These are phyloP conservation scores for Actinomortierella wolfii DNA, from an alignment of 371 early-diverging fungal genomes.

Conservation along the genomic window DNA sequence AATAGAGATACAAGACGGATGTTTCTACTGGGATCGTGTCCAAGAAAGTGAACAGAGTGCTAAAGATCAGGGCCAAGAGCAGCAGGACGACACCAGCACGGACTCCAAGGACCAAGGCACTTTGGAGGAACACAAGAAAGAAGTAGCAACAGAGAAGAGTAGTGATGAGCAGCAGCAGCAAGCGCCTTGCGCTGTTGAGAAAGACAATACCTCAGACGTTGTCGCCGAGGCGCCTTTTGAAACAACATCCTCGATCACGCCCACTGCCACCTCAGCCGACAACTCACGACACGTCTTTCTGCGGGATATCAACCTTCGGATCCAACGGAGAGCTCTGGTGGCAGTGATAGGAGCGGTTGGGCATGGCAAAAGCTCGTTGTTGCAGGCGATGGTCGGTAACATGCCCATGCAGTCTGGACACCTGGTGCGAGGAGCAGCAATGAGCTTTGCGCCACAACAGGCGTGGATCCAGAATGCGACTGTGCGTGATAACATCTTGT, in stretches of 20 bases:
- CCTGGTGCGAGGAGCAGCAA: conserved; percentile 23
- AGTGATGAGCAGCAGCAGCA: conserved; percentile 1
- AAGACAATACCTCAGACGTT: neutral
- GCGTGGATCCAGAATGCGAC: conserved; percentile 63
- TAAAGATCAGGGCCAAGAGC: too few species aligned
- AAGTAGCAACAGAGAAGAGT: conserved; percentile 2
- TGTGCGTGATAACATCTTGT: conserved; percentile 61
- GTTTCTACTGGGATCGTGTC: conserved; percentile 63
- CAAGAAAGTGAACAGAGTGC: conserved; percentile 14
- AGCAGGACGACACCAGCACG: too few species aligned
- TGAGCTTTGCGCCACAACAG: conserved; percentile 48
- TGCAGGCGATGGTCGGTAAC: conserved; percentile 63
- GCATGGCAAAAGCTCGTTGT: conserved; percentile 59
- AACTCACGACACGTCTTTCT: neutral
- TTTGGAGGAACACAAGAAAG: neutral
- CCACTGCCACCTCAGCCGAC: too few species aligned
- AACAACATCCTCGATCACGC: neutral
- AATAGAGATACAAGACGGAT: conserved; percentile 49
- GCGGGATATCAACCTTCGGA: conserved; percentile 34
- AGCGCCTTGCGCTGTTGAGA: neutral
- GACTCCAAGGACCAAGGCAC: too few species aligned
- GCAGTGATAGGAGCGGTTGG: conserved; percentile 66
- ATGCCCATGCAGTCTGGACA: conserved; percentile 20
- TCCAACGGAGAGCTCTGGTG: conserved; percentile 53
- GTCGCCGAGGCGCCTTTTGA: conserved; percentile 3